phyloP scores from a whole-genome alignment of 2,329 filamentous ascomycete genomes.

The Ambrosiella xylebori region DNA sequence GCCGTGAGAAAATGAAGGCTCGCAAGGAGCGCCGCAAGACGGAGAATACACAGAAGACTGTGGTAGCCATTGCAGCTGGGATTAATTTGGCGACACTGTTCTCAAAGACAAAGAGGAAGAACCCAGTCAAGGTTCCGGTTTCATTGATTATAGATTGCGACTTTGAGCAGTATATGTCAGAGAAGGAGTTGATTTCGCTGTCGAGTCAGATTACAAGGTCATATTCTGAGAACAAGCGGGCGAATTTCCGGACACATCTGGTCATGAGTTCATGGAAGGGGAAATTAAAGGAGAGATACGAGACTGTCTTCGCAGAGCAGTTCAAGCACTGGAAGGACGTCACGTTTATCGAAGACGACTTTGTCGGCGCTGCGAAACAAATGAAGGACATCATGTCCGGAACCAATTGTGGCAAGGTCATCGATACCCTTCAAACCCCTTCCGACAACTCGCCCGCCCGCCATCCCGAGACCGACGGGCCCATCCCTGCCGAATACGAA shows the following conservation, averaged over 20 bases:
- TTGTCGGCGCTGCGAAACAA: conserved; percentile 47
- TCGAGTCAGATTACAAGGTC: conserved; percentile 68
- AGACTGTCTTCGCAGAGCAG: conserved; percentile 52
- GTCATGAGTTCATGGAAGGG: conserved; percentile 65
- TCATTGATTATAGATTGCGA: conserved; percentile 78
- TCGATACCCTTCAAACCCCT: conserved; percentile 35
- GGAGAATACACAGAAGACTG: conserved; percentile 32
- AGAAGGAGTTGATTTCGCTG: conserved; percentile 71
- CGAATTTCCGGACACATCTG: conserved; percentile 51
- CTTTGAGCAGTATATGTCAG: conserved; percentile 79
- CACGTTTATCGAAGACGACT: conserved; percentile 56
- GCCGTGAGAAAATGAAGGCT: conserved; percentile 37
- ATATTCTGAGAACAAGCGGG: conserved; percentile 72
- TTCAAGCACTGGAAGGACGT: conserved; percentile 69
- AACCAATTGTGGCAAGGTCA: conserved; percentile 36
- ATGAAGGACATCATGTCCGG: conserved; percentile 52
- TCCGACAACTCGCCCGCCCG: conserved; percentile 15
- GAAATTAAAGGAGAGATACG: conserved; percentile 59
- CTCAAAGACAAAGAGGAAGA: conserved; percentile 19
- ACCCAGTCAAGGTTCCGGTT: conserved; percentile 47
- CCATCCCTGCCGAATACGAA: conserved; percentile 21
- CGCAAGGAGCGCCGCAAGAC: conserved; percentile 31
- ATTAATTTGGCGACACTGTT: conserved; percentile 24
- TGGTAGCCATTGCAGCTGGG: conserved; percentile 25
- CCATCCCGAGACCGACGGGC: conserved; percentile 14